Evolutionary conservation across 2,329 filamentous ascomycete species (phyloP), one percentile per base, ranked within the genome.

Genomic region (Cadophora sp.): DNA sequence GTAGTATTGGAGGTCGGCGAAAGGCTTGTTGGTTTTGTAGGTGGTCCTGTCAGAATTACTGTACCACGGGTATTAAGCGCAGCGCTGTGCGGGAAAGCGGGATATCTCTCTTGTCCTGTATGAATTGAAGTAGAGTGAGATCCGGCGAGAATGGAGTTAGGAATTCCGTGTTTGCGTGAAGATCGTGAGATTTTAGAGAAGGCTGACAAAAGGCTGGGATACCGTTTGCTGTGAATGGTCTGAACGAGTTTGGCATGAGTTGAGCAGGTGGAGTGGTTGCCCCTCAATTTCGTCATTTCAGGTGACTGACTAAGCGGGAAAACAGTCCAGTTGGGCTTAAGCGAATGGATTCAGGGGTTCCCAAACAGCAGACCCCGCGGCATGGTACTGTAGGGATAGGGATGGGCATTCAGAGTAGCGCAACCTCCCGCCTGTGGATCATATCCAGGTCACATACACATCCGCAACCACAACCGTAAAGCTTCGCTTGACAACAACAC

Each of bases 221-320:
- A 43, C 8, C 18, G 20, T 43, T 62, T 24, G 45, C 33, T n/a
- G 36, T 33, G n/a, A 50, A 18, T 50, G 24, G 45, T 13, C n/a
- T 22, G 36, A 45, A 43, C 30, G 14, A 4, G 39, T 24, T n/a
- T 27, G 16, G 22, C 27, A 39, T 9, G n/a, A 5, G n/a, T 20
- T 9, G n/a, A 11, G 18, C 16, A n/a, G 16, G 5, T 20, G 5
- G 4, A 8, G 5, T 20, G 5, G 4, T 11, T 36, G 45, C 63
- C 63, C 63, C 63, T 65, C 56, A 41, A 60, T 60, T 53, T 33
- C 63, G 39, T 53, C 47, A 65, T 65, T 48, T 45, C 63, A 65
- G 55, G 30, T 65, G 63, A 60, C 58, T 64, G 43, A 61, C 43
- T 48, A 51, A 59, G 22, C 50, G 39, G 24, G 47, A n/a, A 53